These are phyloP conservation scores for Aureobasidium vineae DNA, from an alignment of 2,329 filamentous ascomycete species.

Conservation along the genomic window DNA sequence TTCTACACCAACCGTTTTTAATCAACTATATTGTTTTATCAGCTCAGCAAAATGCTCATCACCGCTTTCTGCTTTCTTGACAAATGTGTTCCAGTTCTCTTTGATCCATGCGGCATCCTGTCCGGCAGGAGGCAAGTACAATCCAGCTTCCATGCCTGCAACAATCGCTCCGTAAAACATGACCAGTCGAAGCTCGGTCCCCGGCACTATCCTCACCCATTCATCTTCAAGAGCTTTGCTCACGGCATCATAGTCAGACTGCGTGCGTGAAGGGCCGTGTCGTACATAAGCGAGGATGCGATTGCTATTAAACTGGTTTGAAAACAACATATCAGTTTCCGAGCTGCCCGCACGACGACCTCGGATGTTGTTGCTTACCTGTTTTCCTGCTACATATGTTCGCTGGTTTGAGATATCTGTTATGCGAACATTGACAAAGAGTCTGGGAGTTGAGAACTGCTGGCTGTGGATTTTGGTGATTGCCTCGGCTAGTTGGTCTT, in stretches of 20 bases:
- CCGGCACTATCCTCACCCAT: slow-evolving; percentile 37
- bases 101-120: slow-evolving; percentile 38
- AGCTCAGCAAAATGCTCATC: slow-evolving; percentile 37
- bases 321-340: background rate
- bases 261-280: slow-evolving; percentile 36
- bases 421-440: slow-evolving; percentile 49
- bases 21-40: slow-evolving; percentile 6
- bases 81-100: slow-evolving; percentile 38
- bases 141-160: slow-evolving; percentile 38
- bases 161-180: slow-evolving; percentile 33
- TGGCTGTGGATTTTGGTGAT: slow-evolving; percentile 46
- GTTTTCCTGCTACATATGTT: slow-evolving; percentile 42
- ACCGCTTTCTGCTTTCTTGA: slow-evolving; percentile 37
- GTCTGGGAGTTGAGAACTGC: slow-evolving; percentile 44
- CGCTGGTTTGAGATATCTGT: slow-evolving; percentile 33
- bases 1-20: background rate
- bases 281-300: slow-evolving; percentile 41
- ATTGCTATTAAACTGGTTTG: slow-evolving; percentile 32
- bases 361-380: slow-evolving; percentile 17
- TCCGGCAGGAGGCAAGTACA: slow-evolving; percentile 35
- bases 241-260: slow-evolving; percentile 37
- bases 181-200: slow-evolving; percentile 31
- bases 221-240: slow-evolving; percentile 31
- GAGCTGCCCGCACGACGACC: rapidly evolving
- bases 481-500: slow-evolving; percentile 41